These are phyloP conservation scores for Gymnopus androsaceus DNA, from an alignment of 1,284 basidiomycete species.

Conservation along the genomic window DNA sequence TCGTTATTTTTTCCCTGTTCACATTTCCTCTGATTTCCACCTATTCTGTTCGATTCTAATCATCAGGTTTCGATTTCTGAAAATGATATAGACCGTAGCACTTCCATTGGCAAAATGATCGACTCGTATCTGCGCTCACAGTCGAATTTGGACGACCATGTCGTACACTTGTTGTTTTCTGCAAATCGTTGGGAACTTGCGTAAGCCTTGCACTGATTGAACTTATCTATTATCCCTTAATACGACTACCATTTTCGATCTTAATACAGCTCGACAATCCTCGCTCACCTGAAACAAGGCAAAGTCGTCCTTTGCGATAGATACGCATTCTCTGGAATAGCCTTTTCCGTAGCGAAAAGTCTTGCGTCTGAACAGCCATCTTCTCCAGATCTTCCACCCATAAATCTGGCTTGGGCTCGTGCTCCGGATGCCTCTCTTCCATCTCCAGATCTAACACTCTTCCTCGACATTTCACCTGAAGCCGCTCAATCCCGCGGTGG, in stretches of 20 bases:
- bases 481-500: conserved; percentile 76
- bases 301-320: conserved; percentile 87
- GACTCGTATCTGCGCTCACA: conserved; percentile 87
- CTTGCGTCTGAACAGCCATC: conserved; percentile 43
- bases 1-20: neutral
- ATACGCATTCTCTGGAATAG: conserved; percentile 96
- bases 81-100: conserved; percentile 75
- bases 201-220: conserved; percentile 41
- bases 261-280: conserved; percentile 60
- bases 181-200: conserved; percentile 97
- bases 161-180: conserved; percentile 93
- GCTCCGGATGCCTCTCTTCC: conserved; percentile 86
- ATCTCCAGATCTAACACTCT: conserved; percentile 85
- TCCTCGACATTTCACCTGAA: conserved; percentile 82
- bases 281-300: conserved; percentile 62
- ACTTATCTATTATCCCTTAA: neutral
- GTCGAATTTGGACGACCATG: conserved; percentile 87
- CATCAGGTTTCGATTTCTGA: neutral
- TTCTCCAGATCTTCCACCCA: neutral
- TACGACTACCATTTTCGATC: neutral
- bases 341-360: conserved; percentile 88
- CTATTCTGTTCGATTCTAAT: neutral
- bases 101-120: conserved; percentile 91
- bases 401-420: conserved; percentile 65
- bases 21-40: conserved; percentile 6